Percentiles rank a stretch among this genome's conserved stretches.
Conservation (phyloP, 345 rosid species). For the Eucalyptus tenuipes region DNA sequence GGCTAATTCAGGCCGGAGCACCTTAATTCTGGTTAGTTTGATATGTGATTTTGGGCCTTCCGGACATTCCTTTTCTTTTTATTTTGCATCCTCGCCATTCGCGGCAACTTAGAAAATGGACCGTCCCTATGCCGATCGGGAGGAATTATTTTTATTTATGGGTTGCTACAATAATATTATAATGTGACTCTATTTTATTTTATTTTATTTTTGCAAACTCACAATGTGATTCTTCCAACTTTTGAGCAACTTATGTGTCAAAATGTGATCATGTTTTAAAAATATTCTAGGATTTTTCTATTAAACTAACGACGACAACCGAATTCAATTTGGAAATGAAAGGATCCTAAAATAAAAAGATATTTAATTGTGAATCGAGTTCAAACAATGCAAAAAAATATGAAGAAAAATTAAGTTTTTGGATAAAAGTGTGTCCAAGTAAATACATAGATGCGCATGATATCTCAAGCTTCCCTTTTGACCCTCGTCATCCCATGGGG, state of each 20-base stretch:
- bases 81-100: no score
- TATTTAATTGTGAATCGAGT: neutral
- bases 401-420: neutral
- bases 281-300: neutral
- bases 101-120: neutral
- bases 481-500: neutral
- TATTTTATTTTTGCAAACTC: neutral
- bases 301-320: neutral
- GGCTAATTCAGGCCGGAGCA: neutral
- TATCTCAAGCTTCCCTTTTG: neutral
- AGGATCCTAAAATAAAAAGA: neutral
- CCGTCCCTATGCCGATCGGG: neutral
- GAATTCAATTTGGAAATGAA: neutral
- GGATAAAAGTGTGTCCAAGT: neutral
- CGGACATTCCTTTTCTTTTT: rapidly evolving
- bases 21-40: neutral
- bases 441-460: rapidly evolving
- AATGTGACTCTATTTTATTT: neutral
- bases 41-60: neutral
- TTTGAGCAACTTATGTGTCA: neutral
- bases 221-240: neutral
- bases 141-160: neutral
- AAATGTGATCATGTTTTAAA: neutral
- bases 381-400: neutral
- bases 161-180: neutral